Evolutionary conservation across 495 filamentous ascomycete genomes (phyloP), one percentile per base, ranked within the genome.

Genomic region (Neurospora tetraspora): DNA sequence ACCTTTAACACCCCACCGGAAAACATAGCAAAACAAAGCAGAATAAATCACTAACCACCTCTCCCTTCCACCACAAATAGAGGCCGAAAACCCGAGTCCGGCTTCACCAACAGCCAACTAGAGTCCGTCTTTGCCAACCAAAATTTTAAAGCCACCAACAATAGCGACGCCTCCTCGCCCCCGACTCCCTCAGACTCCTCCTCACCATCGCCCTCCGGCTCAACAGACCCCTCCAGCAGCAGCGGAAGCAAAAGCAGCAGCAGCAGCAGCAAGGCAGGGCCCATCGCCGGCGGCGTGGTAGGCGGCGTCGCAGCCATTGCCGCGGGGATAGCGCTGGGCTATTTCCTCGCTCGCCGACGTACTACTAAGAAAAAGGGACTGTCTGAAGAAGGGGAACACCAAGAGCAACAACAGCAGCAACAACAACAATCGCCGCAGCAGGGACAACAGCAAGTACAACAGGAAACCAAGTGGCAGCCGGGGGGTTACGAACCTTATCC

Each of bases 231-330:
- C 27, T 61, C 53, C 8, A 6, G 6, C 53, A 61, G 14, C 27
- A 61, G 4, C 7, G 53, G 23, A 20, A 23, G 9, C 45, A 53
- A 53, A 3, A 47, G 43, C 18, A 6, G 42, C 16, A 3, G 18
- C 39, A 39, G 39, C 27, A 34, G 53, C 27, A 61, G 53, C 27
- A 61, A 61, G 11, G 53, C 53, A 34, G 53, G 53, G n/a, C 12
- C 71, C 23, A 69, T 77, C 37, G 73, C 72, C 16, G 77, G 74
- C 53, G 73, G 72, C 39, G 71, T 74, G 0, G 43, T 78, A 34
- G 76, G 76, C 65, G 74, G 75, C n/a, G 70, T 72, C 1, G 76
- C 39, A 3, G 77, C n/a, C 11, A 23, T 68, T 10, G 69, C 18
- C 7, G 53, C 53, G 3, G 53, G 12, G 0, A 61, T 61, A 18